phyloP scores from a whole-genome alignment of 106 monocot genomes.

The Cymbidium sinense region DNA sequence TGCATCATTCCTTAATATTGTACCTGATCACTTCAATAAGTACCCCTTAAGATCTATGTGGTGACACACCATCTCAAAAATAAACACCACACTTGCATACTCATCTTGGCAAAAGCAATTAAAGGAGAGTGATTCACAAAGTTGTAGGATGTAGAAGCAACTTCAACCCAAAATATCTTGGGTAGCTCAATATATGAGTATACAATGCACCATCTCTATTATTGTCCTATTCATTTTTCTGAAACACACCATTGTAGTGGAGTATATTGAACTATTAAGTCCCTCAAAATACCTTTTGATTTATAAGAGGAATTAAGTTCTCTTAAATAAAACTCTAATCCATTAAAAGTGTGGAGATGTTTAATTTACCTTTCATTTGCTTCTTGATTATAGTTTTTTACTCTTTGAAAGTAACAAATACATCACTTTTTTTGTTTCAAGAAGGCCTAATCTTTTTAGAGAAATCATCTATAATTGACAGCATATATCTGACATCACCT shows the following conservation, averaged over 20 bases:
- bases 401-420: background rate
- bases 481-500: background rate
- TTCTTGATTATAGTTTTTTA: background rate
- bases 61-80: no score
- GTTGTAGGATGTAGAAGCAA: background rate
- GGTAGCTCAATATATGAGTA: background rate
- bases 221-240: background rate
- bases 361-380: slow-evolving; percentile 1
- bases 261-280: background rate
- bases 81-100: background rate
- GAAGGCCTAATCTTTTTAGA: background rate
- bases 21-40: no score
- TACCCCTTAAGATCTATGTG: no score
- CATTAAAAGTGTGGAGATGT: background rate
- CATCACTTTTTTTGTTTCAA: background rate
- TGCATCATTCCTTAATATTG: no score
- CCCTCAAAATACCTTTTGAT: background rate
- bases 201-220: background rate
- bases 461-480: slow-evolving; percentile 7
- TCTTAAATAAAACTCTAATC: background rate
- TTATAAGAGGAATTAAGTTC: background rate
- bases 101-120: background rate
- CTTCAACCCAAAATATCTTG: background rate
- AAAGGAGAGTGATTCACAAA: background rate
- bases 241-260: background rate